phyloP scores from a whole-genome alignment of 1,284 basidiomycete genomes.

The Quambalaria eucalypti region DNA sequence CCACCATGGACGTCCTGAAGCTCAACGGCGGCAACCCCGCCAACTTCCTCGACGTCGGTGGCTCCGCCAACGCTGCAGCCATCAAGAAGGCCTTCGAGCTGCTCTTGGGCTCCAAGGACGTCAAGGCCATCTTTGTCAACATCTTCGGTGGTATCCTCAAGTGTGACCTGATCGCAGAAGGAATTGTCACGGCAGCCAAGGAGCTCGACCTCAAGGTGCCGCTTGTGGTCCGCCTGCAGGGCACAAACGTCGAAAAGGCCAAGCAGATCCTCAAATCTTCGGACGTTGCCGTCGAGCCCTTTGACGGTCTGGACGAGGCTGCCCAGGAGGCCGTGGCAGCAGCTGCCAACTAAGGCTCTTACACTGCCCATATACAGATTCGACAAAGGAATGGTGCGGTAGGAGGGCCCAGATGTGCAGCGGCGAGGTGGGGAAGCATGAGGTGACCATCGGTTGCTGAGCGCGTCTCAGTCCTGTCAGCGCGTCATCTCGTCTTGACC shows the following conservation, averaged over 20 bases:
- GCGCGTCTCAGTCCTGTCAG: no score
- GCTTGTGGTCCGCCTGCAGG: slow-evolving; percentile 86
- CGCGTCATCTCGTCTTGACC: no score
- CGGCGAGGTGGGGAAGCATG: no score
- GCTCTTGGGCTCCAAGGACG: slow-evolving; percentile 75
- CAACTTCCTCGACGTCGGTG: slow-evolving; percentile 97
- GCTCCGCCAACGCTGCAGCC: slow-evolving; percentile 90
- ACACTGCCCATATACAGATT: no score
- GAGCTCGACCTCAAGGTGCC: slow-evolving; percentile 79
- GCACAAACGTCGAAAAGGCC: slow-evolving; percentile 90
- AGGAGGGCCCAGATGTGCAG: no score
- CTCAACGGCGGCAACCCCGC: slow-evolving; percentile 83
- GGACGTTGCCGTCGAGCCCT: slow-evolving; percentile 59
- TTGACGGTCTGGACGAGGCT: background rate
- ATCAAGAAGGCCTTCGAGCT: slow-evolving; percentile 99
- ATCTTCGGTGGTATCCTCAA: slow-evolving; percentile 76
- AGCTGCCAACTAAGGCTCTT: background rate
- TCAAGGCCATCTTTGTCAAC: slow-evolving; percentile 99
- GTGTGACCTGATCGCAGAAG: slow-evolving; percentile 66
- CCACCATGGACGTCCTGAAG: slow-evolving; percentile 97
- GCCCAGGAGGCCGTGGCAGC: background rate
- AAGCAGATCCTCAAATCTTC: slow-evolving; percentile 69
- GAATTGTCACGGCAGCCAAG: slow-evolving; percentile 94
- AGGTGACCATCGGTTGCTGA: no score
- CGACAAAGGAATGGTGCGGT: no score